Conservation (phyloP, 139 green algal genomes). For the Zygnema cylindricum region DNA sequence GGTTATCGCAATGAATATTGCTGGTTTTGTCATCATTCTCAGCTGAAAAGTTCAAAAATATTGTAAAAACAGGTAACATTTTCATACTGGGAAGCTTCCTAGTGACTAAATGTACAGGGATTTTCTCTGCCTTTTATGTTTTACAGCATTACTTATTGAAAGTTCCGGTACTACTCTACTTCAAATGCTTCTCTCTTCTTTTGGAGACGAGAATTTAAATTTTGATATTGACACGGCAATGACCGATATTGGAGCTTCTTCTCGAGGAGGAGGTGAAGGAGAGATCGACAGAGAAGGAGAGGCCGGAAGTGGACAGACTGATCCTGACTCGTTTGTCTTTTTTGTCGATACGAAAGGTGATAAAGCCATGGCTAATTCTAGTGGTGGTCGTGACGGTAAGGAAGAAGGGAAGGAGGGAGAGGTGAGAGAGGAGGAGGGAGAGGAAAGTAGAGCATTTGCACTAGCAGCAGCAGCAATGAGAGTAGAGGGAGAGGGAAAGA, state of each 20-base stretch:
- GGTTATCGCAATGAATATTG: too few species aligned
- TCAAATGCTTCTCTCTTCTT: not conserved
- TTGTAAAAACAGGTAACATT: too few species aligned
- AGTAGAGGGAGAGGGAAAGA: not conserved
- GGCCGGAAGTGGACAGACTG: not conserved
- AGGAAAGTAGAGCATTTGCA: not conserved
- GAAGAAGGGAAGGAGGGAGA: too few species aligned
- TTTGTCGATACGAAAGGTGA: not conserved
- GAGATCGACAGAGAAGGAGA: not conserved
- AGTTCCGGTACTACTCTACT: not conserved
- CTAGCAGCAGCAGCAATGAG: not conserved
- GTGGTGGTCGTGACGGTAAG: not conserved
- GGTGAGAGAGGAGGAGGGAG: not conserved
- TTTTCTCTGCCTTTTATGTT: not conserved
- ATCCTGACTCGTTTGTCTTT: not conserved
- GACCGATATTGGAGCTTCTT: too few species aligned
- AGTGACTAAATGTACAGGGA: not conserved
- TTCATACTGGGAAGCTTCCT: too few species aligned
- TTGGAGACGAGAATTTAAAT: too few species aligned
- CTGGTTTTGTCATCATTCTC: too few species aligned
- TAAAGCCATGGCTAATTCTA: not conserved
- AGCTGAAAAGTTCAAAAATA: too few species aligned
- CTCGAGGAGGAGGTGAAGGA: not conserved
- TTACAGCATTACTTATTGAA: not conserved
- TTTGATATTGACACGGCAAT: too few species aligned